phyloP scores from a whole-genome alignment of 164 flowering plant genomes.

The Chimonanthus salicifolius region DNA sequence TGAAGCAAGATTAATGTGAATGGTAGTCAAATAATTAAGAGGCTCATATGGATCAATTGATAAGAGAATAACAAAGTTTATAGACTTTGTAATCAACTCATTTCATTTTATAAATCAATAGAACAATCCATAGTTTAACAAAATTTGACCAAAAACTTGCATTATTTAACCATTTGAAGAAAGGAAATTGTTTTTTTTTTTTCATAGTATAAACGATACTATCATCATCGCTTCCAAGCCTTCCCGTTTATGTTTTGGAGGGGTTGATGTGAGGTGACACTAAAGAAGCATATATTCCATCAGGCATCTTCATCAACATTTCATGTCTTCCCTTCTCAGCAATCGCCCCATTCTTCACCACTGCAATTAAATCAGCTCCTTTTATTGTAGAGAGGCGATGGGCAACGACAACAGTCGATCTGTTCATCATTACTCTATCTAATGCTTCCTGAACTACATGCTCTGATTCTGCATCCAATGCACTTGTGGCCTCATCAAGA shows the following conservation, averaged over 20 bases:
- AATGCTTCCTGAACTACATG: constrained; percentile 23
- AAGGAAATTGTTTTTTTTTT: no score
- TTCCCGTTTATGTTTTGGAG: not conserved
- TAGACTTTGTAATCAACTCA: no score
- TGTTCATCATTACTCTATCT: constrained; percentile 18
- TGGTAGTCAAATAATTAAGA: no score
- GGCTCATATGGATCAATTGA: no score
- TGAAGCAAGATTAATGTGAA: no score
- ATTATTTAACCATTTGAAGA: no score
- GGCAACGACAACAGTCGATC: constrained; percentile 21
- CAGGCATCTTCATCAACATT: constrained; percentile 6
- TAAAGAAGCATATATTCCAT: constrained; percentile 19
- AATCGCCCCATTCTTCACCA: constrained; percentile 18
- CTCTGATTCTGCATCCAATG: constrained; percentile 23
- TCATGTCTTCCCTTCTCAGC: constrained; percentile 20
- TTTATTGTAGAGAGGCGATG: constrained; percentile 17
- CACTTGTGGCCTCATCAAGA: constrained; percentile 25
- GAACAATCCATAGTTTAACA: no score
- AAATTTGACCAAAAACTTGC: no score
- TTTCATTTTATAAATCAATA: no score
- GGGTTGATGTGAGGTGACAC: constrained; percentile 18
- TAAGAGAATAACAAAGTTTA: no score
- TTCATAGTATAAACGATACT: no score
- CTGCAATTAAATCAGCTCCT: constrained; percentile 17
- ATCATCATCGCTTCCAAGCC: not conserved